Percentiles rank a stretch among this genome's conserved stretches.
These are phyloP conservation scores for Bathelium albidoporum DNA, from an alignment of 495 filamentous ascomycete species.

Conservation along the genomic window DNA sequence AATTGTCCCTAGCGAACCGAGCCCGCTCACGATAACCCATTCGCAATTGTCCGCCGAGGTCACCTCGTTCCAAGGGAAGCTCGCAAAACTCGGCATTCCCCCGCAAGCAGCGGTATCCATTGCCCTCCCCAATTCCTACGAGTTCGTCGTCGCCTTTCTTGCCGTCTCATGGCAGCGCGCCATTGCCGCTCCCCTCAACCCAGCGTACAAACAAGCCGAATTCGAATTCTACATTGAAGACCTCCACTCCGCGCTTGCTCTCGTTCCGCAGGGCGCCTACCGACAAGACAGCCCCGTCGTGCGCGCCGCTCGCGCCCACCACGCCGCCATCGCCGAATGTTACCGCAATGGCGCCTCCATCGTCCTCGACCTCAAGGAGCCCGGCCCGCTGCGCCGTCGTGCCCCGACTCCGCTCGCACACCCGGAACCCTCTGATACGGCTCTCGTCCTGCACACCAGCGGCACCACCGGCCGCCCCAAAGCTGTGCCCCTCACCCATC, in stretches of 20 bases:
- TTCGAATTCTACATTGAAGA: constrained; percentile 87
- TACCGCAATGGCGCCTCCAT: constrained; percentile 64
- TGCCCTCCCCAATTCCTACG: constrained; percentile 19
- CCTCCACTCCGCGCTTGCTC: constrained; percentile 60
- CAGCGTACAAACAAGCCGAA: constrained; percentile 74
- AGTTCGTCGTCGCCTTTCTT: constrained; percentile 43
- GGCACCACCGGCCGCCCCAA: constrained; percentile 79
- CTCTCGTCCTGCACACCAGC: constrained; percentile 62
- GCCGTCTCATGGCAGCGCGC: constrained; percentile 65
- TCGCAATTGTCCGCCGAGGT: constrained; percentile 12
- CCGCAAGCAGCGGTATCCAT: constrained; percentile 19
- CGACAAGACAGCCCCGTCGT: constrained; percentile 53
- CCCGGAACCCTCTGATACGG: constrained; percentile 44
- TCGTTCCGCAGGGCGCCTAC: constrained; percentile 62
- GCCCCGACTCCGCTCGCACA: constrained; percentile 37
- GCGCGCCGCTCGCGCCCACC: constrained; percentile 60
- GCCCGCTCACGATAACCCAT: constrained; percentile 16
- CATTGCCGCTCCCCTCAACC: constrained; percentile 72
- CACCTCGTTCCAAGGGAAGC: constrained; percentile 16
- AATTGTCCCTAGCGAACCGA: constrained; percentile 14
- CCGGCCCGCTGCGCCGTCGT: constrained; percentile 52
- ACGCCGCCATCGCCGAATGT: constrained; percentile 69
- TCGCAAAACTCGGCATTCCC: constrained; percentile 17
- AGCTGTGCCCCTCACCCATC: constrained; percentile 70
- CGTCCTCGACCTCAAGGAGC: constrained; percentile 63